Evolutionary conservation across 192 early-diverging fungal genomes (phyloP), one percentile per base, ranked within the genome.

Genomic region (Podila clonocystis): DNA sequence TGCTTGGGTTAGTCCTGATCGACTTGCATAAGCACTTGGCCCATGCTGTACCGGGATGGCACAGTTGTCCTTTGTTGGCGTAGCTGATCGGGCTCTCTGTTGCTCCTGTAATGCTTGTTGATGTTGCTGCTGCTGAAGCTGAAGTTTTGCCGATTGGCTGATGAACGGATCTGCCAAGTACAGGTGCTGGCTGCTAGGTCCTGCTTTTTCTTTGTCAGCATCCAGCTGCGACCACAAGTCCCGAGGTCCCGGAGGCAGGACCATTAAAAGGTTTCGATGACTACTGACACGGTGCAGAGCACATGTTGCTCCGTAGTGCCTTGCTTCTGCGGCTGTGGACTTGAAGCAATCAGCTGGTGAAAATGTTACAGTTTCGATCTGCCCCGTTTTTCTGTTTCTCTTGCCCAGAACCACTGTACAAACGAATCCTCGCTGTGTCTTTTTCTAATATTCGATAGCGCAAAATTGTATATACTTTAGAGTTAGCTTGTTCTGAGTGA

Each of bases 91-190:
- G 7, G 63, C 67, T 17, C 59, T 45, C 5, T 72, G 69, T 20
- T 82, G 68, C 45, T 73, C 72, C 45, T 85, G 84, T 6, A 85
- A 72, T 24, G 52, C 66, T 31, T 85, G 84, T 20, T 73, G 69
- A 0, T 86, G 83, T 15, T 82, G 62, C 31, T 72, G 85, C 30
- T 83, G 82, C 41, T 84, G 45, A 55, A 75, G 30, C 62, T 68
- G 67, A 61, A 60, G 67, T 83, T 85, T 71, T 2, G 84, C 85
- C 2, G 87, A 73, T 15, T 91, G 82, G 24, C 88, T 88, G 8
- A 83, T 86, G 82, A 96, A 97, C 26, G 96, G 96, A 83, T 98
- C 96, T 15, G 84, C 82, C 0, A 88, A 75, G 79, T 94, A 97
- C 26, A 88, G 83, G 85, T 90, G 89, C 22, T 71, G 69, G 5